Base-by-base conservation (phyloP, 2,329 filamentous ascomycete species). In the Aspergillus fischeri region DNA sequence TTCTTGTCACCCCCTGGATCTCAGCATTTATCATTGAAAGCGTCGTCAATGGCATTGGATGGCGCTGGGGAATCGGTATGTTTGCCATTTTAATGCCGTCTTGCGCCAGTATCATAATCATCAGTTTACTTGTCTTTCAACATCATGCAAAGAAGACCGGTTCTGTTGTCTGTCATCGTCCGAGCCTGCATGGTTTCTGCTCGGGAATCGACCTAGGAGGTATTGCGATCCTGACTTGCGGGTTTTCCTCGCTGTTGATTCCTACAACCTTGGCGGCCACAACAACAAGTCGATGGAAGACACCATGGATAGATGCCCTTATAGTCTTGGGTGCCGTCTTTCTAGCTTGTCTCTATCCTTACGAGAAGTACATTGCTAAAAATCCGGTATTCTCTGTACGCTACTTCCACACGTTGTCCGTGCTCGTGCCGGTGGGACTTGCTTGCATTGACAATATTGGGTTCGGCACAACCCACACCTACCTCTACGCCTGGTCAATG, bases 241-340 rank as follows among this genome's bases (percentile, higher is more conserved):
- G 80, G 0, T 79, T 81, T 56, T 75, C 78, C 0, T 65, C 80
- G 57, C 58, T 82, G 1, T 68, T 82, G n/a, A 66, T 82, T 1
- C 80, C 80, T 0, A 68, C 81, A 41, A 78, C 41, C 11, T 42
- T 83, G 2, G 78, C 78, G 0, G 71, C 76, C 0, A 75, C 75
- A 24, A 73, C 72, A 4, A 65, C 75, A 2, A 66, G 68, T 25
- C 66, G 72, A 51, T 81, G 80, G 78, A 69, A 66, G 5, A 80
- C 78, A 0, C 74, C 75, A 0, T 83, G 75, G 69, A 66, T 83
- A 9, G 72, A 74, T 51, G 73, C 69, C 21, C 63, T 82, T 17
- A 78, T 82, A 49, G 73, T 70, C 1, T 45, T 80, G 0, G 81
- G 80, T 3, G 70, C 60, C 0, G 52, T 76, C 1, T 64, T 77